Evolutionary conservation across 257 asterid genomes (phyloP).

Genomic region (Petunia secreta): DNA sequence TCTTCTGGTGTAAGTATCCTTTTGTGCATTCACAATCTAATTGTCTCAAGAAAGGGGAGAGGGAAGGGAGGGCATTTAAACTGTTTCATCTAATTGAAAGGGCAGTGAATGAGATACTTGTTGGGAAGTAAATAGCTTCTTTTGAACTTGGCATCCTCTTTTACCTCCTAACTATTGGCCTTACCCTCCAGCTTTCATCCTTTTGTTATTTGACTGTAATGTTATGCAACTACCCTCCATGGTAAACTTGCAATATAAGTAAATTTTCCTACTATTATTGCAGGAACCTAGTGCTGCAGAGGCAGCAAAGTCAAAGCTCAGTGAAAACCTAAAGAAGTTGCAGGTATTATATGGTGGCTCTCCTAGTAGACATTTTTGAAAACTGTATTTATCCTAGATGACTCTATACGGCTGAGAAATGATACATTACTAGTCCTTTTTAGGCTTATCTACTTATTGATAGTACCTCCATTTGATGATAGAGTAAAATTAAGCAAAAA

Average conservation of each 20-base stretch:
- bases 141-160: neutral
- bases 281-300: conserved; percentile 77
- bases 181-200: neutral
- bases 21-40: conserved; percentile 11
- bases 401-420: neutral
- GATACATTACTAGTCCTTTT: neutral
- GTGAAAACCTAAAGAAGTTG: conserved; percentile 80
- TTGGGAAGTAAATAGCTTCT: neutral
- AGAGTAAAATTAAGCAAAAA: neutral
- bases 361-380: neutral
- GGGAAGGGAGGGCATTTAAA: neutral
- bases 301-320: conserved; percentile 62
- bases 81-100: neutral
- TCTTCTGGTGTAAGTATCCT: conserved; percentile 59
- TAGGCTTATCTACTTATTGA: neutral
- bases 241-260: neutral
- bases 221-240: neutral
- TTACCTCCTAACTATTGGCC: neutral
- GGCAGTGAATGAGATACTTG: neutral
- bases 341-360: conserved; percentile 56
- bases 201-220: neutral
- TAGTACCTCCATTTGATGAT: neutral
- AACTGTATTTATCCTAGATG: neutral
- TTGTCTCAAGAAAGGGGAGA: neutral
- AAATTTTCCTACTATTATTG: conserved; percentile 26